A percentile compares a stretch with the other conserved stretches of the same genome.
Conservation (phyloP, 345 rosid species). For the Hibiscus mutabilis region DNA sequence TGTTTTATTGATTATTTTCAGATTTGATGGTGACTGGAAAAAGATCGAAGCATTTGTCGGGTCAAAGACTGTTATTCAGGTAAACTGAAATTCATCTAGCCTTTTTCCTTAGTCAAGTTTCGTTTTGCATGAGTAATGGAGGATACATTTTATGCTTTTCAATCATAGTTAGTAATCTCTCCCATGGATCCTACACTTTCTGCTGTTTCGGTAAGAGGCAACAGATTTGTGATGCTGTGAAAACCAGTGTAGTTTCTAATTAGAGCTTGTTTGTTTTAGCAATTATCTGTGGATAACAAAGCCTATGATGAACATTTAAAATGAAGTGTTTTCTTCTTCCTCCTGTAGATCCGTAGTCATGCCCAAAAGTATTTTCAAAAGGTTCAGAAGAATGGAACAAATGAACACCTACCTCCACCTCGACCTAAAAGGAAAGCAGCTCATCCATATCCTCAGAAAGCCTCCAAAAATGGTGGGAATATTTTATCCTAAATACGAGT, state of each 20-base stretch:
- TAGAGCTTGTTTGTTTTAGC: neutral
- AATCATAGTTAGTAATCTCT: neutral
- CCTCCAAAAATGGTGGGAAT: conserved; percentile 54
- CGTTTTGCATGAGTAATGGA: neutral
- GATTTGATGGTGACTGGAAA: conserved; percentile 93
- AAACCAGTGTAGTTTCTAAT: neutral
- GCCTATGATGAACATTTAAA: neutral
- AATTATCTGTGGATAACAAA: too few relatives aligned
- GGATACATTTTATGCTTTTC: neutral
- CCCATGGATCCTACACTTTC: neutral
- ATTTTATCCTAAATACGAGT: conserved; percentile 6
- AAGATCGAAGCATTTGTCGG: conserved; percentile 88
- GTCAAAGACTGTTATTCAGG: conserved; percentile 90
- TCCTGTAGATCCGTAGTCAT: conserved; percentile 67
- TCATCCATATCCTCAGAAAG: conserved; percentile 89
- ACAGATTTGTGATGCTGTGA: neutral
- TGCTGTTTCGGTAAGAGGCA: neutral
- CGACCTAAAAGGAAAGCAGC: conserved; percentile 31
- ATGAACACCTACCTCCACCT: conserved; percentile 88
- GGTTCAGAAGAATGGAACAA: conserved; percentile 78
- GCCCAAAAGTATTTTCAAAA: conserved; percentile 88
- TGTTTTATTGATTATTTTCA: conserved; percentile 19
- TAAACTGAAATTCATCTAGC: conserved; percentile 4
- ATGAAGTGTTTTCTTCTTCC: neutral
- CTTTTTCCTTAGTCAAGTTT: neutral